Evolutionary conservation across 169 alveolate genomes (phyloP).

Genomic region (Condylostoma magnum): DNA sequence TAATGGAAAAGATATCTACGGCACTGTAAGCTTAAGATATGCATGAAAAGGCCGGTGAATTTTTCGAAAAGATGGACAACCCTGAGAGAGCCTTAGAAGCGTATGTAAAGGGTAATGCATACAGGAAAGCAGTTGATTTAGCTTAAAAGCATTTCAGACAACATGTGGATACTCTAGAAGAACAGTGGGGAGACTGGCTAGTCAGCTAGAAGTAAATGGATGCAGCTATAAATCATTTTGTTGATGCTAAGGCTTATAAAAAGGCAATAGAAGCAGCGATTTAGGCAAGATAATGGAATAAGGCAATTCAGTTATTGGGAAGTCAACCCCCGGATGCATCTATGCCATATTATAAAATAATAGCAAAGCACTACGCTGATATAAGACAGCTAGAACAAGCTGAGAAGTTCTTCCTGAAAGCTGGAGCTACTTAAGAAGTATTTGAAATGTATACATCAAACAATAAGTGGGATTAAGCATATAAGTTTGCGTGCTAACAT

Average conservation of each 20-base stretch:
- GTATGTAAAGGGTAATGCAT: slow-evolving; percentile 82
- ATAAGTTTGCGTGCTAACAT: slow-evolving; percentile 77
- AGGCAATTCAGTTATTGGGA: slow-evolving; percentile 84
- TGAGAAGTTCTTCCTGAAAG: slow-evolving; percentile 81
- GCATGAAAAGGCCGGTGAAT: slow-evolving; percentile 92
- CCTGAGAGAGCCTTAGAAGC: slow-evolving; percentile 81
- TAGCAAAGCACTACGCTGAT: slow-evolving; percentile 88
- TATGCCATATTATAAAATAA: slow-evolving; percentile 83
- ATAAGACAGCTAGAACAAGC: slow-evolving; percentile 85
- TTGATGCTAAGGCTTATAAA: slow-evolving; percentile 86
- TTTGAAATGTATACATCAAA: slow-evolving; percentile 87
- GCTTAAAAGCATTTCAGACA: slow-evolving; percentile 46
- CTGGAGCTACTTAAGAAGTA: slow-evolving; percentile 87
- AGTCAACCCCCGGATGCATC: slow-evolving; percentile 82
- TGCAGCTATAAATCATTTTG: slow-evolving; percentile 88
- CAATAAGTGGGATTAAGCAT: slow-evolving; percentile 88
- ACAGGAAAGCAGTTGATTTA: slow-evolving; percentile 87
- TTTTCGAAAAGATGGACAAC: slow-evolving; percentile 87
- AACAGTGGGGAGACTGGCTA: slow-evolving; percentile 92
- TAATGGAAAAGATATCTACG: slow-evolving; percentile 78
- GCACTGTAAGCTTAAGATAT: slow-evolving; percentile 78
- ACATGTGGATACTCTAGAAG: slow-evolving; percentile 83
- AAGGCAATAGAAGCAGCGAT: slow-evolving; percentile 94
- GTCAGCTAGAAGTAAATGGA: slow-evolving; percentile 80
- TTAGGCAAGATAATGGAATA: slow-evolving; percentile 90